These are phyloP conservation scores for Nemophila menziesii DNA, from an alignment of 257 asterid species.

Conservation along the genomic window DNA sequence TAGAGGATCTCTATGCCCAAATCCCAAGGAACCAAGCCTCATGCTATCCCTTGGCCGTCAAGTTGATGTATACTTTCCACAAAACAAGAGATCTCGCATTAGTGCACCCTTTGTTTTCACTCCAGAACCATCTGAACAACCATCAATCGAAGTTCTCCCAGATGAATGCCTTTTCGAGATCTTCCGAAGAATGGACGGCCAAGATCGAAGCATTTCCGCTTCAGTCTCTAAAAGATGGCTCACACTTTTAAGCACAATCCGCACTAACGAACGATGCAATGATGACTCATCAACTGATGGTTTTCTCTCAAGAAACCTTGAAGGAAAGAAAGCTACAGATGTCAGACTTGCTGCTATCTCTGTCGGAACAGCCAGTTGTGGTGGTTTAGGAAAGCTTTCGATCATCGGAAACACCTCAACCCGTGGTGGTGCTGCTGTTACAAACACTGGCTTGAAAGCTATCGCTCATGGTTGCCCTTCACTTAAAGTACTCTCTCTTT, in stretches of 20 bases:
- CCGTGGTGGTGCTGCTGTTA: slow-evolving; percentile 55
- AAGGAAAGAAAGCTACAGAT: slow-evolving; percentile 83
- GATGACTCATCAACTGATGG: slow-evolving; percentile 27
- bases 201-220: slow-evolving; percentile 68
- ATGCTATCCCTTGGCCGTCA: slow-evolving; percentile 38
- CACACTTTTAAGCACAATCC: slow-evolving; percentile 68
- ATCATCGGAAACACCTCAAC: slow-evolving; percentile 53
- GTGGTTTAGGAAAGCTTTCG: slow-evolving; percentile 88
- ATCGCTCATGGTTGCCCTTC: slow-evolving; percentile 73
- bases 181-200: slow-evolving; percentile 63
- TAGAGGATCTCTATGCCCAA: slow-evolving; percentile 42
- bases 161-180: slow-evolving; percentile 95
- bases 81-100: slow-evolving; percentile 73
- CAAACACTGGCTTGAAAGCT: slow-evolving; percentile 68
- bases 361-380: slow-evolving; percentile 60
- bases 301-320: slow-evolving; percentile 67
- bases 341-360: slow-evolving; percentile 83
- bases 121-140: slow-evolving; percentile 17
- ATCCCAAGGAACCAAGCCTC: slow-evolving; percentile 40
- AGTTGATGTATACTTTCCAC: slow-evolving; percentile 58
- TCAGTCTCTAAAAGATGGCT: slow-evolving; percentile 92
- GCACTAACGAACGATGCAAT: slow-evolving; percentile 38
- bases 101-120: slow-evolving; percentile 50
- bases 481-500: slow-evolving; percentile 54
- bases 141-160: slow-evolving; percentile 81